A percentile compares a stretch with the other conserved stretches of the same genome.
phyloP scores from a whole-genome alignment of 441 rosid genomes.

The Syzygium syzygioides region DNA sequence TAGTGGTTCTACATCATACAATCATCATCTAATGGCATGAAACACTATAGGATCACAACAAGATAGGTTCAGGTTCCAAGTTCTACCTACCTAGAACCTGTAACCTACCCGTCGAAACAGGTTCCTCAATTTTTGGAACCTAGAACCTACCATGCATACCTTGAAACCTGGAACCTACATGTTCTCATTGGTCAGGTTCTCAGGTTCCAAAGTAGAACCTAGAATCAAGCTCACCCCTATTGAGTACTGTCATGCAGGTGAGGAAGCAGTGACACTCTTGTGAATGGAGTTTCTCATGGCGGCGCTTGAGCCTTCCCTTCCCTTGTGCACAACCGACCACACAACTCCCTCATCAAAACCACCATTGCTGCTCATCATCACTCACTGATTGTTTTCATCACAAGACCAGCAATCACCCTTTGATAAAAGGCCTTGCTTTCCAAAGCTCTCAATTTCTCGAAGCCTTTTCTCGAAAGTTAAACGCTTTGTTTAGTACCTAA shows the following conservation, averaged over 20 bases:
- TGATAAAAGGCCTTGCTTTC: not conserved
- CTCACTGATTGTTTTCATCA: not conserved
- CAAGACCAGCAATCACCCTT: not conserved
- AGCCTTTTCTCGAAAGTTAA: not conserved
- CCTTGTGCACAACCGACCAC: conserved; percentile 42
- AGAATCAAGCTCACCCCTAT: not conserved
- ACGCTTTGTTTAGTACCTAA: not conserved
- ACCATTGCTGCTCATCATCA: conserved; percentile 23
- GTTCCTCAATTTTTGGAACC: no score
- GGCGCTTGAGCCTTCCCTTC: conserved; percentile 35
- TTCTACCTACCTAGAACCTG: no score
- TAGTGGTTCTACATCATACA: no score
- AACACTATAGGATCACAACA: no score
- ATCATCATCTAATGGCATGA: no score
- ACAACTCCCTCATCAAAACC: conserved; percentile 78
- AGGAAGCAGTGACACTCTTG: conserved; percentile 16
- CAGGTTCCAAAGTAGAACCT: no score
- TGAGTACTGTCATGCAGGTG: conserved; percentile 31
- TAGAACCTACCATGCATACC: no score
- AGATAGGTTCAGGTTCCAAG: no score
- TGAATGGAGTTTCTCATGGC: conserved; percentile 24
- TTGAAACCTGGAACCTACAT: no score
- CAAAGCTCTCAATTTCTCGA: not conserved
- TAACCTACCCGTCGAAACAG: no score
- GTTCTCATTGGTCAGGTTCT: no score